A percentile compares a stretch with the other conserved stretches of the same genome.
Conservation (phyloP, 2,329 filamentous ascomycete genomes). For the Cladophialophora yegresii region DNA sequence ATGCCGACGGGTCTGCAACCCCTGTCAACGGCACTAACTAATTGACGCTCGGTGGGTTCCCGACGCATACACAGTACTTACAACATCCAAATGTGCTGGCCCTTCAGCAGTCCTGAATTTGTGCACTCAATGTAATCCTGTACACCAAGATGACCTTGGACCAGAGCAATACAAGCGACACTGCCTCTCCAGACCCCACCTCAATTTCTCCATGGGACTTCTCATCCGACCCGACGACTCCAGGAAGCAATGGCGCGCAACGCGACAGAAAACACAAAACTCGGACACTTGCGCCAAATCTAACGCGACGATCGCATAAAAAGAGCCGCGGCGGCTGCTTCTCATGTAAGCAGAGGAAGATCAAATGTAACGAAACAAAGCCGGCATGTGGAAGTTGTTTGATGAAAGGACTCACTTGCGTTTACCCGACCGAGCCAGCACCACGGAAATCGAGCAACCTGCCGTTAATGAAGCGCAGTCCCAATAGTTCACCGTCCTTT, state of each 20-base stretch:
- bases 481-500: constrained; percentile 32
- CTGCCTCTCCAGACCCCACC: constrained; percentile 13
- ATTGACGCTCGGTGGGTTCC: constrained; percentile 7
- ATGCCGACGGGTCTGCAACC: constrained; percentile 10
- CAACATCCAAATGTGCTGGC: constrained; percentile 14
- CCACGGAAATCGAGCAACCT: constrained; percentile 25
- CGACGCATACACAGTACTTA: not conserved
- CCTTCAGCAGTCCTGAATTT: constrained; percentile 6
- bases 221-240: constrained; percentile 17
- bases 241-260: constrained; percentile 5
- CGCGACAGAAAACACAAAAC: constrained; percentile 22
- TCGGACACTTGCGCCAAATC: constrained; percentile 36
- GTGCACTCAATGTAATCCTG: constrained; percentile 4
- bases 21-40: constrained; percentile 3
- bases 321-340: constrained; percentile 48
- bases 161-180: constrained; percentile 13
- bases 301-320: constrained; percentile 41
- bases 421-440: constrained; percentile 37
- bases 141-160: constrained; percentile 23
- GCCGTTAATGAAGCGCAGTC: constrained; percentile 31
- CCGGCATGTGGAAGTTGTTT: constrained; percentile 45
- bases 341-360: constrained; percentile 48
- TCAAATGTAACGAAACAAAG: constrained; percentile 50
- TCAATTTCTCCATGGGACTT: constrained; percentile 27
- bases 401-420: constrained; percentile 40